Percentiles rank a stretch among this genome's conserved stretches.
These are phyloP conservation scores for Ramaria sp. DNA, from an alignment of 768 basidiomycete genomes.

Conservation along the genomic window DNA sequence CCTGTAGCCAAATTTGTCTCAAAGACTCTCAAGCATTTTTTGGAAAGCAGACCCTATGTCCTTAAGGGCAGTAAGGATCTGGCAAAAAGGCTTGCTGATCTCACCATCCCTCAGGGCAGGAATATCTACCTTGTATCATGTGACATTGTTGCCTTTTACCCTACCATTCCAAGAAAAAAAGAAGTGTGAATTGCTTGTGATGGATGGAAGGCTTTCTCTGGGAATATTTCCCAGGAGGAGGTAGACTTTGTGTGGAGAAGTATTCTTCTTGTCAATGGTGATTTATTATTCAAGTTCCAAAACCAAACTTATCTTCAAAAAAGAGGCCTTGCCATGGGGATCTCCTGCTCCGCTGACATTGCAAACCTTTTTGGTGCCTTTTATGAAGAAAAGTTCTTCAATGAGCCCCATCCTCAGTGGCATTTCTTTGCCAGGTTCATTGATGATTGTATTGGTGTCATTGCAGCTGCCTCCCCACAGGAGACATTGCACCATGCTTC, in stretches of 20 bases:
- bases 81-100: conserved; percentile 22
- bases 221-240: too few relatives aligned
- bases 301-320: conserved; percentile 18
- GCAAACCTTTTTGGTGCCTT: conserved; percentile 21
- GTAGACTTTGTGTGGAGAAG: not conserved
- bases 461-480: conserved; percentile 3
- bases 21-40: conserved; percentile 23
- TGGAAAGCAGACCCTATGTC: conserved; percentile 18
- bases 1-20: conserved; percentile 22
- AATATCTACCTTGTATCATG: conserved; percentile 20
- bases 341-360: conserved; percentile 21
- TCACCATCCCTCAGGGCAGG: conserved; percentile 5
- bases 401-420: conserved; percentile 10
- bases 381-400: conserved; percentile 12
- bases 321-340: conserved; percentile 23
- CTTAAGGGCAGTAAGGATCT: conserved; percentile 24
- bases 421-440: conserved; percentile 22
- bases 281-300: conserved; percentile 17
- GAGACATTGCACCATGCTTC: not conserved
- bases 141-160: conserved; percentile 26
- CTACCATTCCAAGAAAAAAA: conserved; percentile 16
- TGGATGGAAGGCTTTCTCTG: not conserved
- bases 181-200: conserved; percentile 15
- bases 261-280: conserved; percentile 13
- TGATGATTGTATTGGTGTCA: conserved; percentile 10